Percentiles rank a stretch among this genome's conserved stretches.
Conservation (phyloP, 2,329 filamentous ascomycete genomes). For the Rhytidhysteron rufulum region DNA sequence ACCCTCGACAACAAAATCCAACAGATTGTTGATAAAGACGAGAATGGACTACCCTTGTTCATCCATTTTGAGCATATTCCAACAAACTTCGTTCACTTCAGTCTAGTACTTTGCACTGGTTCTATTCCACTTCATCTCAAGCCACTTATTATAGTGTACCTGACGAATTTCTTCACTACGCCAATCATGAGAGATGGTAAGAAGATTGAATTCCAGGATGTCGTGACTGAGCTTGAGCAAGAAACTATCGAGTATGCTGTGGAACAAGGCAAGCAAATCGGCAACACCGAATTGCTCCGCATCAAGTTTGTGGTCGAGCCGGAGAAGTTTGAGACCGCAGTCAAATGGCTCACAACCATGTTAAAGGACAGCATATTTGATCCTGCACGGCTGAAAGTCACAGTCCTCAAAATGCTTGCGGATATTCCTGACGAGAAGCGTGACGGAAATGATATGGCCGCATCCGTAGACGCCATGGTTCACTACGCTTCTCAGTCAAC, state of each 20-base stretch:
- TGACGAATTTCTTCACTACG: slow-evolving; percentile 91
- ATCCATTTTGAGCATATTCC: slow-evolving; percentile 96
- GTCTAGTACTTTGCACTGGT: slow-evolving; percentile 74
- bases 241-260: slow-evolving; percentile 85
- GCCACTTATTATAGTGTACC: slow-evolving; percentile 79
- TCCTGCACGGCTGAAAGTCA: slow-evolving; percentile 57
- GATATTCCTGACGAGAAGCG: slow-evolving; percentile 92
- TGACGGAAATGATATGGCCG: slow-evolving; percentile 66
- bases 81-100: slow-evolving; percentile 87
- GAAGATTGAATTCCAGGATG: slow-evolving; percentile 80
- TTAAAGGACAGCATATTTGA: slow-evolving; percentile 91
- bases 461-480: slow-evolving; percentile 66
- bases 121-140: slow-evolving; percentile 76
- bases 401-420: slow-evolving; percentile 76
- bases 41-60: slow-evolving; percentile 68
- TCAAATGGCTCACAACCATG: slow-evolving; percentile 80
- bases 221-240: slow-evolving; percentile 84
- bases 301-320: slow-evolving; percentile 83
- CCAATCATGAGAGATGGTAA: slow-evolving; percentile 75
- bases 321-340: slow-evolving; percentile 77
- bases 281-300: slow-evolving; percentile 76
- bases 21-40: slow-evolving; percentile 67
- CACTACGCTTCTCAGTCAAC: slow-evolving; percentile 76
- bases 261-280: slow-evolving; percentile 62
- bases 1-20: slow-evolving; percentile 67